phyloP scores from a whole-genome alignment of 2,329 filamentous ascomycete genomes.

The Fusarium sacchari region DNA sequence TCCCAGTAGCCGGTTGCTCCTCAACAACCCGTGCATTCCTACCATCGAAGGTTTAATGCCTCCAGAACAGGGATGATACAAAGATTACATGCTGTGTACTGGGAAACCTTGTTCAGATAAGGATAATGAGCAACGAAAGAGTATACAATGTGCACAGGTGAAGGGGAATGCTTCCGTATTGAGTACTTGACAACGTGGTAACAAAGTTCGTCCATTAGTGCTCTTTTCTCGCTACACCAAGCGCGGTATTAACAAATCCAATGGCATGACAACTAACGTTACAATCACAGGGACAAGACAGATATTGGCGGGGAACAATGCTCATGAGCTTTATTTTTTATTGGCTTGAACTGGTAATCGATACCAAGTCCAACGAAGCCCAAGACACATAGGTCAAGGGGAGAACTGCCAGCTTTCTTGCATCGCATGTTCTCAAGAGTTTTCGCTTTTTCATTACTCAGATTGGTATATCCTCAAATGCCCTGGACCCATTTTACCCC shows the following conservation, averaged over 20 bases:
- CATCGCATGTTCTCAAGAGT: constrained; percentile 39
- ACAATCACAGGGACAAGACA: not conserved
- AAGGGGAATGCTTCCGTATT: not conserved
- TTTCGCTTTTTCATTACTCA: constrained; percentile 48
- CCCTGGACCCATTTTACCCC: constrained; percentile 52
- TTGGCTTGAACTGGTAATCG: constrained; percentile 43
- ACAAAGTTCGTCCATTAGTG: no score
- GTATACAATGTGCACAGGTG: not conserved
- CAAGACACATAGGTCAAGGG: constrained; percentile 41
- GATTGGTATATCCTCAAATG: constrained; percentile 52
- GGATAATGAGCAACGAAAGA: not conserved
- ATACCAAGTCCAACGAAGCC: constrained; percentile 41
- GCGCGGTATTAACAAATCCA: not conserved
- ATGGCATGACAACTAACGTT: not conserved
- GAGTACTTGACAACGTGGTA: not conserved
- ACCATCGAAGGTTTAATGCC: not conserved
- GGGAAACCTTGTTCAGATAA: not conserved
- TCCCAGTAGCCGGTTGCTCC: not conserved
- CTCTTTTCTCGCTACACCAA: not conserved
- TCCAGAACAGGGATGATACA: not conserved
- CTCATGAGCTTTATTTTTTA: constrained; percentile 52
- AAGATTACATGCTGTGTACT: not conserved
- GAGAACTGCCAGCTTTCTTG: constrained; percentile 28
- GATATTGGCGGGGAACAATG: constrained; percentile 46
- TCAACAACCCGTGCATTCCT: not conserved